Base-by-base conservation (phyloP, 306 rosid genomes). In the Vachellia pachyceras region DNA sequence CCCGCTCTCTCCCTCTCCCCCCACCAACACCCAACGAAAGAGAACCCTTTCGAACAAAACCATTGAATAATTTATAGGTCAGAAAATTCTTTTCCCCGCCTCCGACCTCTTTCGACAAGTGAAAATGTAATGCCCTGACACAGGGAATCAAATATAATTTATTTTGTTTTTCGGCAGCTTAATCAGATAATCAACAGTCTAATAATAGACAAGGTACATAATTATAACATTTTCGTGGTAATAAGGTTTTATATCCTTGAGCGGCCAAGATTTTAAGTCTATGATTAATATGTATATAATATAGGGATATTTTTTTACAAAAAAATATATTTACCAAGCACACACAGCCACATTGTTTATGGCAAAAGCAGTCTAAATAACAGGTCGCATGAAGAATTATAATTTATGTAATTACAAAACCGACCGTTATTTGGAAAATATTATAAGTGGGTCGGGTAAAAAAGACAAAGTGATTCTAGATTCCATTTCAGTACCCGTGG, bases 11-110 rank as follows among this genome's bases (percentile, higher is more conserved):
- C 22, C 3, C 75, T 45, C 75, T 12, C 58, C 3, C 41, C 58
- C 81, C 79, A 50, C 75, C 70, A 25, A 18, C 54, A 5, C 52
- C 54, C 39, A 23, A 60, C 25, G 35, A 77, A 72, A 35, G 65
- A 69, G 82, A 78, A 58, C 6, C 37, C 55, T 17, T 10, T 15
- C 14, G 7, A 5, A 5, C 7, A 46, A 13, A 25, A 20, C 35
- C 46, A 47, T 36, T 54, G 2, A 10, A 36, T 37, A 14, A 71
- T 84, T 36, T 45, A 47, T 72, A 42, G 36, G 15, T 14, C 60
- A 23, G 7, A 25, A 69, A 22, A 44, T 42, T 29, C 9, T 41
- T 47, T 35, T 13, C 18, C 64, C 35, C 35, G 35, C 68, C 57
- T 45, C 49, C 15, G 49, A 45, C 25, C 25, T 61, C 12, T 44